Evolutionary conservation across 2,329 filamentous ascomycete species (phyloP).

Genomic region (Venturiaceae sp.): DNA sequence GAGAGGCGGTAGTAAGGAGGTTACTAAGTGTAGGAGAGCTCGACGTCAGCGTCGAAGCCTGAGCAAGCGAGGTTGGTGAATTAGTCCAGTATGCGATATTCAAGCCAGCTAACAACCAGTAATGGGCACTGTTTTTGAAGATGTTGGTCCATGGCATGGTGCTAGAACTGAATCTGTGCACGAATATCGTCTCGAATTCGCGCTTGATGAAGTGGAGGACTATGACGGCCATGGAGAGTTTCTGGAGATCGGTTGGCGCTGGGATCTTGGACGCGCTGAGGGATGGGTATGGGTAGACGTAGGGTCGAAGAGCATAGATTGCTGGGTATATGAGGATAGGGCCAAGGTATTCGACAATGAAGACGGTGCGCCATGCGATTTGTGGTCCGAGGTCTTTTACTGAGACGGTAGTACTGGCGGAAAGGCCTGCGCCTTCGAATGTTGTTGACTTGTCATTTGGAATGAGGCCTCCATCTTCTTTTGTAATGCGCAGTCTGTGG

Average conservation of each 20-base stretch:
- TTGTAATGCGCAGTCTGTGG: constrained; percentile 54
- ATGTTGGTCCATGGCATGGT: constrained; percentile 91
- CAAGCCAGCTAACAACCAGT: constrained; percentile 78
- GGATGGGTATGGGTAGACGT: constrained; percentile 51
- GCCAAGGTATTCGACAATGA: constrained; percentile 88
- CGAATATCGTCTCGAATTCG: constrained; percentile 85
- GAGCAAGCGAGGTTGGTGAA: constrained; percentile 38
- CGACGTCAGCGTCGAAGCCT: constrained; percentile 43
- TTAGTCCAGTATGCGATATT: constrained; percentile 82
- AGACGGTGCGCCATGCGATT: constrained; percentile 87
- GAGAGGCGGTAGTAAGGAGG: constrained; percentile 29
- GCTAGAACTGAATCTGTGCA: constrained; percentile 88
- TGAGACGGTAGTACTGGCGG: constrained; percentile 55
- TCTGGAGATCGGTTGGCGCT: constrained; percentile 56
- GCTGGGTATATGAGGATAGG: constrained; percentile 80
- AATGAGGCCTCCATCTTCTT: constrained; percentile 50
- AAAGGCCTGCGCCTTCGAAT: constrained; percentile 45
- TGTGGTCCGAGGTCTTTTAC: constrained; percentile 93
- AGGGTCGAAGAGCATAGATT: constrained; percentile 60
- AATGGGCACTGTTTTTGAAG: constrained; percentile 90
- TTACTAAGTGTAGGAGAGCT: neutral
- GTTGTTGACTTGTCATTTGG: constrained; percentile 44
- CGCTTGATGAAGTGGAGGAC: constrained; percentile 85
- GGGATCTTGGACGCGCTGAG: constrained; percentile 23
- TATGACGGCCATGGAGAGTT: constrained; percentile 64